Base-by-base conservation (phyloP, 1,284 basidiomycete species). In the Agroathelia rolfsii region DNA sequence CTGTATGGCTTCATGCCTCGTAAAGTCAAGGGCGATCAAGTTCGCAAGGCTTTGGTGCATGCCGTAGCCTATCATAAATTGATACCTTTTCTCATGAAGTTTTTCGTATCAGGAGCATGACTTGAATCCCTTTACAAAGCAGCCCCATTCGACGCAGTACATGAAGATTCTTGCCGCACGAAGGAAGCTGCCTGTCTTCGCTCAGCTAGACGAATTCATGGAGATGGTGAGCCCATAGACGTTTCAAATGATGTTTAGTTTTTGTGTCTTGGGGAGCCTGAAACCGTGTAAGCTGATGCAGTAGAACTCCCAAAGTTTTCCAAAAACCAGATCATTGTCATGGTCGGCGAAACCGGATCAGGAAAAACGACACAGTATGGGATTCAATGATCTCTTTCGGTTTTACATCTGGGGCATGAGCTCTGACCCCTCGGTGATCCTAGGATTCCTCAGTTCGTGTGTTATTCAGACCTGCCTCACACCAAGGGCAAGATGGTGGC, bases 311-410 rank as follows among this genome's bases (percentile, higher is more conserved):
- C n/a, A n/a, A n/a, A 89, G 77, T 95, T 92, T 61, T 78, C 62
- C 40, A 64, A 77, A 45, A 76, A 90, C 60, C 92, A 95, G 62
- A 81, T 94, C 45, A 85, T 90, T 30, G 79, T 98, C 37, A 87
- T 98, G 77, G 89, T 96, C 44, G 94, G 94, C 48, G 94, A 98
- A 65, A 96, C 95, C 2, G 94, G 95, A 8, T 92, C 89, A 16
- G 95, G 94, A 36, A 98, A 98, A 66, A 97, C 95, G 2, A 97
- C 94, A 24, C 94, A 97, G 84, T 89, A 52, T 48, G 76, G 32
- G 49, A 22, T 15, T 16, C 6, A 10, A 18, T 20, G 25, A 34
- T 30, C 21, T 31, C 25, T 38, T 35, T 38, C 29, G 24, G 38
- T 36, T 33, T 44, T 30, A 53, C 36, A 28, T 44, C 43, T 39